Percentiles rank a stretch among this genome's conserved stretches.
Evolutionary conservation across 139 green algal species (phyloP).

Genomic region (Picochlorum costavermella): DNA sequence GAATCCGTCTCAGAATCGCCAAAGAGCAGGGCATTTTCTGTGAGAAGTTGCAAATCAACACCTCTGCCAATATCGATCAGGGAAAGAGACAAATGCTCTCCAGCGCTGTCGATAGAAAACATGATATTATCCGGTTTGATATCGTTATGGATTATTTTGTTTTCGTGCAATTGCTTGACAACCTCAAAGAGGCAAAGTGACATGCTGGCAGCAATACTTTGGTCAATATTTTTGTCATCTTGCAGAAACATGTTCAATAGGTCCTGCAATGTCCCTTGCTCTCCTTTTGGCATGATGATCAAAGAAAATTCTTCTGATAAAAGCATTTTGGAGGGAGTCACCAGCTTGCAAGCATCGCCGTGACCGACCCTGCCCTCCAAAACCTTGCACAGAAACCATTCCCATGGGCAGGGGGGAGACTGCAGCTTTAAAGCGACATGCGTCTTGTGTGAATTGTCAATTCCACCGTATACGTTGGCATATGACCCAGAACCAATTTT

Average conservation of each 20-base stretch:
- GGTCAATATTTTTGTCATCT: slow-evolving; percentile 5
- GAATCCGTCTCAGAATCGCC: slow-evolving; percentile 29
- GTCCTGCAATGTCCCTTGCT: slow-evolving; percentile 35
- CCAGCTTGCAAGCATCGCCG: slow-evolving; percentile 2
- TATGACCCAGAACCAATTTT: slow-evolving; percentile 30
- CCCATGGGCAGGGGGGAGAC: slow-evolving; percentile 31
- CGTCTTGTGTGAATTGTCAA: background rate
- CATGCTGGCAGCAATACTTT: slow-evolving; percentile 9
- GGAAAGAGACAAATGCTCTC: slow-evolving; percentile 13
- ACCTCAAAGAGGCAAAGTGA: background rate
- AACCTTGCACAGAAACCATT: slow-evolving; percentile 40
- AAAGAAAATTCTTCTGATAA: slow-evolving; percentile 14
- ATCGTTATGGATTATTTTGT: slow-evolving; percentile 31
- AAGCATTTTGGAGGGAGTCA: slow-evolving; percentile 18
- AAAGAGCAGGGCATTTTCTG: slow-evolving; percentile 16
- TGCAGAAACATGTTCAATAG: slow-evolving; percentile 31
- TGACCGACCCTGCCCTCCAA: slow-evolving; percentile 15
- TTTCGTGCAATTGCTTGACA: slow-evolving; percentile 7
- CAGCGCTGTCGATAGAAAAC: slow-evolving; percentile 16
- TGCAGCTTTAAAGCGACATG: slow-evolving; percentile 30
- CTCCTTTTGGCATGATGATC: slow-evolving; percentile 27
- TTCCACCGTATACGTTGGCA: slow-evolving; percentile 24
- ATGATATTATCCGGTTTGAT: slow-evolving; percentile 47
- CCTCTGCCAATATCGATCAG: slow-evolving; percentile 45
- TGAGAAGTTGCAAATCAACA: slow-evolving; percentile 41